Base-by-base conservation (phyloP, 441 rosid species). In the Flueggea neowawraea region DNA sequence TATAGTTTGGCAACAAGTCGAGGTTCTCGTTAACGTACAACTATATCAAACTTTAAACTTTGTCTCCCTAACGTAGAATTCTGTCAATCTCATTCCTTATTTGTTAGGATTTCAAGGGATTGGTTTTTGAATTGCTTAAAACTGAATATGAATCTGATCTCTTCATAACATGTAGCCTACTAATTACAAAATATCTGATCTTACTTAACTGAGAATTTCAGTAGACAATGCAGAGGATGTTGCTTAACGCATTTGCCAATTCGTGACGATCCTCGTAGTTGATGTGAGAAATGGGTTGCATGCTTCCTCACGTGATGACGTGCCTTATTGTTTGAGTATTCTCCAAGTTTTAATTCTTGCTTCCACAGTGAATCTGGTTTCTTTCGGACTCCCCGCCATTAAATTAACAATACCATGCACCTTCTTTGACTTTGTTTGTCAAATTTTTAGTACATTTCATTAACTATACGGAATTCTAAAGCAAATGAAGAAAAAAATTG, bases 191-290 rank as follows among this genome's bases (percentile, higher is more conserved):
- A 22, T 47, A 47, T 47, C 54, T 41, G 31, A 63, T 50, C 65
- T 57, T 65, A 71, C 39, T 56, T 3, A 58, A 54, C 62, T 60
- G 54, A 66, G 72, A 80, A 68, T 74, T 59, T 53, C 75, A 57
- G 75, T 63, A 67, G 83, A 73, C 77, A 69, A 56, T 52, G 57
- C 73, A 76, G 82, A 79, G 81, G 82, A 83, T 85, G 85, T 79
- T 83, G 85, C 91, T 81, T 79, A 65, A 79, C 85, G 81, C 79
- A 73, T 72, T 74, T 72, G 74, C 73, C 68, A 69, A 22, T 69
- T 68, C 54, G 51, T 60, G 50, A 11, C 9, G 14, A 47, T 33
- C 44, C 69, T 73, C 76, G 74, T 63, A 63, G 68, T 70, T 69
- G 72, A 60, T 61, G 71, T 64, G 53, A 22, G 9, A 16, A 13